phyloP scores from a whole-genome alignment of 176 grass and related monocot genomes.

The Musa beccarii region DNA sequence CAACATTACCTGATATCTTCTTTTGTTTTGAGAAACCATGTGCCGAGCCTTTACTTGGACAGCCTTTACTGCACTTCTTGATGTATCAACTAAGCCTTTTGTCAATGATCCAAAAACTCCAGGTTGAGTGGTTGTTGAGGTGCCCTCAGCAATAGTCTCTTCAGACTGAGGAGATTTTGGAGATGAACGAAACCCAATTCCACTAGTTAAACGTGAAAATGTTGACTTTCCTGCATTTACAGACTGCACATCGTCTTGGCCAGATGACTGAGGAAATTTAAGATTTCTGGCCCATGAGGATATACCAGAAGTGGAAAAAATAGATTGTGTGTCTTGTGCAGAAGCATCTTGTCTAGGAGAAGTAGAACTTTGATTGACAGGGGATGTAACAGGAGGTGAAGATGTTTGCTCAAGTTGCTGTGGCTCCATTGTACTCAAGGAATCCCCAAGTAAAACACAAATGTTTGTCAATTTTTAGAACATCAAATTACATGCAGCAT shows the following conservation, averaged over 20 bases:
- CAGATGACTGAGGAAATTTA: constrained; percentile 65
- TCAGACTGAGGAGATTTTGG: constrained; percentile 55
- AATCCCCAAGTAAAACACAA: neutral
- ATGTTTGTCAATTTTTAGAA: neutral
- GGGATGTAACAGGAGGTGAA: constrained; percentile 19
- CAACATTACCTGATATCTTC: constrained; percentile 77
- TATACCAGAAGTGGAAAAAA: constrained; percentile 68
- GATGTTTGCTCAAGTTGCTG: constrained; percentile 5
- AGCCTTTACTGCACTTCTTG: constrained; percentile 91
- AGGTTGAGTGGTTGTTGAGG: constrained; percentile 39
- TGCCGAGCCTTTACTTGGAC: constrained; percentile 97
- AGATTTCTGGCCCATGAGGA: constrained; percentile 90
- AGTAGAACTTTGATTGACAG: constrained; percentile 2
- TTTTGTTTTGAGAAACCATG: constrained; percentile 97
- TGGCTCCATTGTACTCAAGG: constrained; percentile 1
- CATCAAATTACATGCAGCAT: neutral
- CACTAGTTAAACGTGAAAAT: constrained; percentile 70
- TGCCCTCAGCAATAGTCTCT: constrained; percentile 39
- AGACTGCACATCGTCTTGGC: constrained; percentile 49
- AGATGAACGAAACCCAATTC: constrained; percentile 58
- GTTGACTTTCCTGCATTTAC: constrained; percentile 57
- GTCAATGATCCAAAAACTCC: constrained; percentile 89
- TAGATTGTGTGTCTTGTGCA: constrained; percentile 28
- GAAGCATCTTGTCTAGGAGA: constrained; percentile 40
- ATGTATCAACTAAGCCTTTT: constrained; percentile 83